Evolutionary conservation across 768 basidiomycete genomes (phyloP).

Genomic region (Lyophyllum decastes): DNA sequence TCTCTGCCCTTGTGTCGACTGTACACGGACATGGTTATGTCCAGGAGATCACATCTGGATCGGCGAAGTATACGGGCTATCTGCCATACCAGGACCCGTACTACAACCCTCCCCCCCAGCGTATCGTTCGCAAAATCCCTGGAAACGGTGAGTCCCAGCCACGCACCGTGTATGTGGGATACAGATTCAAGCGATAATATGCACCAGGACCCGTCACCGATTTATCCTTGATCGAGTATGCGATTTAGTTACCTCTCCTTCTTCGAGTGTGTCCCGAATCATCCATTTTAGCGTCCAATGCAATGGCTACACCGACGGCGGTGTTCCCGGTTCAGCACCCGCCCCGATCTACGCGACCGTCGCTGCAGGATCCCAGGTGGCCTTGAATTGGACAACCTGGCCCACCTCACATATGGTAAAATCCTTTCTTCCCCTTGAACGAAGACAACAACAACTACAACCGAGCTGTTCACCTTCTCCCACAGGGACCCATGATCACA

Average conservation of each 20-base stretch:
- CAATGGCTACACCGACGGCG: slow-evolving; percentile 26
- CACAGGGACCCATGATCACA: slow-evolving; percentile 42
- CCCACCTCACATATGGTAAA: slow-evolving; percentile 28
- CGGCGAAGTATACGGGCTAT: slow-evolving; percentile 37
- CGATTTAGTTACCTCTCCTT: not conserved
- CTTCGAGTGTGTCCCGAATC: not conserved
- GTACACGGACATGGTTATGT: slow-evolving; percentile 41
- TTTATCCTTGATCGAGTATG: not conserved
- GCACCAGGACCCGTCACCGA: not conserved
- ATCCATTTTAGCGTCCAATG: slow-evolving; percentile 26
- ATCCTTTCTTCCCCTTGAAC: not conserved
- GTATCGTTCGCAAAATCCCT: slow-evolving; percentile 44
- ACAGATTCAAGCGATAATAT: not conserved
- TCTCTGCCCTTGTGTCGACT: slow-evolving; percentile 12
- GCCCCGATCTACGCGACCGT: slow-evolving; percentile 40
- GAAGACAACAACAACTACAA: not conserved
- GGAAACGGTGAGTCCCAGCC: slow-evolving; percentile 34
- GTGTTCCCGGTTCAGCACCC: slow-evolving; percentile 30
- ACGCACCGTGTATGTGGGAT: not conserved
- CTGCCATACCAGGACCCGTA: slow-evolving; percentile 39
- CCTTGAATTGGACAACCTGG: slow-evolving; percentile 42
- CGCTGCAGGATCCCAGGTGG: slow-evolving; percentile 37
- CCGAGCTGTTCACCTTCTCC: not conserved
- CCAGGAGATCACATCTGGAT: slow-evolving; percentile 34
- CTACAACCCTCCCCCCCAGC: slow-evolving; percentile 32